A percentile compares a stretch with the other conserved stretches of the same genome.
phyloP scores from a whole-genome alignment of 2,329 filamentous ascomycete species.

The Trichoderma sp. region DNA sequence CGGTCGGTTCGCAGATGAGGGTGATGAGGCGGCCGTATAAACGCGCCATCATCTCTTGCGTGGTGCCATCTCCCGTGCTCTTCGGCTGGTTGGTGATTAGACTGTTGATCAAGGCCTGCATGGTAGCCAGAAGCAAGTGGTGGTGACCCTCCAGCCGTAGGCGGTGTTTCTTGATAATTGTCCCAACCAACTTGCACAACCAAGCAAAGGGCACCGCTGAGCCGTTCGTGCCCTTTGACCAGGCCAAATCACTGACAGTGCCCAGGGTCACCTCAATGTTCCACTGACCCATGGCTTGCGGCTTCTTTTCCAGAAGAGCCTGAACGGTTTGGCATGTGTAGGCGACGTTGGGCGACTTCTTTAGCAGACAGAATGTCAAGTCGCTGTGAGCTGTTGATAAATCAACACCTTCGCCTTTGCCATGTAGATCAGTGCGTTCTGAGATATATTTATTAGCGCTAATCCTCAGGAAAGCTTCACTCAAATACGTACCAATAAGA shows the following conservation, averaged over 20 bases:
- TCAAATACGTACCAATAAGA: constrained; percentile 35
- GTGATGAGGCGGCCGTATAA: constrained; percentile 55
- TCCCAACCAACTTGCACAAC: constrained; percentile 53
- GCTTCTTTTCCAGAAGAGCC: constrained; percentile 49
- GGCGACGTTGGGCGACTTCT: constrained; percentile 33
- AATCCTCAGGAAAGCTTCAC: too few species aligned
- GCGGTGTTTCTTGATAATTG: constrained; percentile 57
- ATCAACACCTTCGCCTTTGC: constrained; percentile 33
- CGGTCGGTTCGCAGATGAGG: constrained; percentile 57
- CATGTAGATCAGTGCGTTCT: constrained; percentile 32
- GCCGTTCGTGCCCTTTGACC: constrained; percentile 26
- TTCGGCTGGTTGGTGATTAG: constrained; percentile 39
- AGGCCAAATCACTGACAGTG: constrained; percentile 39
- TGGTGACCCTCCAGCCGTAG: constrained; percentile 60
- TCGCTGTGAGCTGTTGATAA: constrained; percentile 43
- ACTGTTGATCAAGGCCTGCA: constrained; percentile 55
- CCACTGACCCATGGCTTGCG: constrained; percentile 53
- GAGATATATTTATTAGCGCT: constrained; percentile 20
- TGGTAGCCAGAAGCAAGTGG: constrained; percentile 52
- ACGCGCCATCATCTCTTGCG: constrained; percentile 46
- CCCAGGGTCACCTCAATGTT: constrained; percentile 54
- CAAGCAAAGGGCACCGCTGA: constrained; percentile 41
- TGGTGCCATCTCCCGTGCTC: constrained; percentile 24
- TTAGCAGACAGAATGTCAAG: constrained; percentile 37
- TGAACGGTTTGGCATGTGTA: constrained; percentile 42